Base-by-base conservation (phyloP, 1,139 yeast genomes). In the Sugiyamaella castrensis region DNA sequence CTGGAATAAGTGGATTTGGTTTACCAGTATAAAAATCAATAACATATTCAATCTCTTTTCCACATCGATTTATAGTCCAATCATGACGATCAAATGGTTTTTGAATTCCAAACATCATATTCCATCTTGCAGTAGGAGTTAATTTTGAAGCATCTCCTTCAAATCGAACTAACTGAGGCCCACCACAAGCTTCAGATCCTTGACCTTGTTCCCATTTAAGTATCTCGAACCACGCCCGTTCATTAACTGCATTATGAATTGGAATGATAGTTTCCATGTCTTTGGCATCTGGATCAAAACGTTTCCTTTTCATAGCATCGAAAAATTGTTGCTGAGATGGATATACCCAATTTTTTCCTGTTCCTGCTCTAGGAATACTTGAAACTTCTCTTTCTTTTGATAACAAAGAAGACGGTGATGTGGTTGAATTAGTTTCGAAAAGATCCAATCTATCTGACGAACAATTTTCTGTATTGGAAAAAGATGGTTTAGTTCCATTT, bases 21-120 rank as follows among this genome's bases (percentile, higher is more conserved):
- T 76, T 77, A 8, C 87, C 87, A 11, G 84, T 70, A 67, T 92
- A 92, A 65, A 88, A 92, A 66, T 92, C 98, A 63, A 92, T 91
- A 40, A 92, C 97, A 61, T 92, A 92, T 48, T 89, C 96, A 13
- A 92, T 77, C 48, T 78, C 77, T 12, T 72, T 77, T 1, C 98
- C 98, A 67, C 97, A 87, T 47, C 98, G 73, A 61, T 86, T 83
- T n/a, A 92, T 77, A 10, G 78, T 73, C 98, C 98, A 92, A 69
- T 92, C 98, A 65, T 92, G 98, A 60, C 98, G 78, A 69, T 92
- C 98, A 70, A 92, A 92, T 0, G 98, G 98, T 55, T 77, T 78
- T 47, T 80, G 81, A 54, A 77, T 75, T 0, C 96, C 74, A 88
- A 52, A 62, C 31, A 86, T 63, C 57, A 78, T 71, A 58, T 86